phyloP scores from a whole-genome alignment of 2,329 filamentous ascomycete genomes.

The Hypoxylon sp. region DNA sequence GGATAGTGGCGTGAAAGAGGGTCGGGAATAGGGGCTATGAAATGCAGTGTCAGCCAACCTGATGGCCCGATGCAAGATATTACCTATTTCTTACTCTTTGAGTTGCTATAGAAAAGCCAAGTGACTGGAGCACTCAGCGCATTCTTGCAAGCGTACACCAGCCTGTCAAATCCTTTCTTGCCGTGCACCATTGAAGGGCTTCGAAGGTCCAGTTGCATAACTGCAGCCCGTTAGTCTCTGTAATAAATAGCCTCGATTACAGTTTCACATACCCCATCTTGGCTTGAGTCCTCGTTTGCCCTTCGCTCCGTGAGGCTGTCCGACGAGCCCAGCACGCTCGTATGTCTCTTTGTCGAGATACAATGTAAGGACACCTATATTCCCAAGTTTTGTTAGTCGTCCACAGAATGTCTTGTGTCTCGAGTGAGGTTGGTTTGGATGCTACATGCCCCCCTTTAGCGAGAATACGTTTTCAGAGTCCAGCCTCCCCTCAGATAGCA shows the following conservation, averaged over 20 bases:
- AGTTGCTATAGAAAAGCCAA: slow-evolving; percentile 81
- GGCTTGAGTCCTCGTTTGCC: slow-evolving; percentile 68
- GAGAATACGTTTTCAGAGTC: slow-evolving; percentile 77
- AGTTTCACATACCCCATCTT: slow-evolving; percentile 70
- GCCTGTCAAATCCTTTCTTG: slow-evolving; percentile 81
- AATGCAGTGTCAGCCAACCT: slow-evolving; percentile 16
- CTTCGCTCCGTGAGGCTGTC: slow-evolving; percentile 69
- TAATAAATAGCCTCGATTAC: background rate
- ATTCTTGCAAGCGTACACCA: slow-evolving; percentile 80
- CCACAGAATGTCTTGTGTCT: background rate
- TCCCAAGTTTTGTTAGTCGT: background rate
- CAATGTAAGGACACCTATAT: slow-evolving; percentile 70
- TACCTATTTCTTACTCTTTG: slow-evolving; percentile 51
- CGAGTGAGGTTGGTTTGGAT: background rate
- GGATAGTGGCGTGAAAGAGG: slow-evolving; percentile 58
- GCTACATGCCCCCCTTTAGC: slow-evolving; percentile 68
- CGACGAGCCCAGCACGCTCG: slow-evolving; percentile 81
- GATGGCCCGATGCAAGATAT: background rate
- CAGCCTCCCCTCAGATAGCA: slow-evolving; percentile 81
- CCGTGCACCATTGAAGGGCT: slow-evolving; percentile 80
- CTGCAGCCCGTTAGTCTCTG: slow-evolving; percentile 51
- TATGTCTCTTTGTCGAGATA: slow-evolving; percentile 83
- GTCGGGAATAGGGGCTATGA: slow-evolving; percentile 57
- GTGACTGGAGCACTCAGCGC: slow-evolving; percentile 71
- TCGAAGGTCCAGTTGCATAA: slow-evolving; percentile 79